A percentile compares a stretch with the other conserved stretches of the same genome.
These are phyloP conservation scores for Syzygium malaccense DNA, from an alignment of 441 rosid species.

Conservation along the genomic window DNA sequence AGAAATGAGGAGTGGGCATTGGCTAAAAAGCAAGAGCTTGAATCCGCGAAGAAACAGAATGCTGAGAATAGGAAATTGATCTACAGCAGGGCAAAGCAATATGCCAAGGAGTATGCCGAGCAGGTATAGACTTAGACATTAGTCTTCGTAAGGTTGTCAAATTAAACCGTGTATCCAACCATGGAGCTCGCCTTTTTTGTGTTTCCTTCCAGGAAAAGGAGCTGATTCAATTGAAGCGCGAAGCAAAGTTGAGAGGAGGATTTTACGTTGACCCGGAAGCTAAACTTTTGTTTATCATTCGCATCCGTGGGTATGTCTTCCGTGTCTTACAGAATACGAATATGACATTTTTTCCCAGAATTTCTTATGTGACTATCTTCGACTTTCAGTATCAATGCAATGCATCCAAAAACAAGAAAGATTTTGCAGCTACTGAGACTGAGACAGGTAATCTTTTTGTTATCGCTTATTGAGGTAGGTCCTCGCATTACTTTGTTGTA, in stretches of 20 bases:
- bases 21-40: slow-evolving; percentile 37
- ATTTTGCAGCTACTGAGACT: slow-evolving; percentile 68
- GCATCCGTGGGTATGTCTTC: slow-evolving; percentile 67
- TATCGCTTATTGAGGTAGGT: not conserved
- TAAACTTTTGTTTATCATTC: slow-evolving; percentile 62
- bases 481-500: not conserved
- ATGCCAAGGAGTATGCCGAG: slow-evolving; percentile 43
- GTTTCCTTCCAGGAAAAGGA: slow-evolving; percentile 34
- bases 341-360: not conserved
- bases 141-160: not conserved
- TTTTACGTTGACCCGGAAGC: slow-evolving; percentile 88
- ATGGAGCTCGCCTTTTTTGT: not conserved
- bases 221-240: slow-evolving; percentile 56
- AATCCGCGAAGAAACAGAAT: slow-evolving; percentile 33
- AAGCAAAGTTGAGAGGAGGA: slow-evolving; percentile 78
- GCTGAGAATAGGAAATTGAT: slow-evolving; percentile 46
- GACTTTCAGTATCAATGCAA: slow-evolving; percentile 61
- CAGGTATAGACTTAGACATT: slow-evolving; percentile 15
- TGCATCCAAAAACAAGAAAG: slow-evolving; percentile 69
- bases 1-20: slow-evolving; percentile 62
- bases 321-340: not conserved
- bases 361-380: not conserved
- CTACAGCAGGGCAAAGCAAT: slow-evolving; percentile 41
- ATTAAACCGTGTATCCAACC: not conserved
- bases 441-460: slow-evolving; percentile 42